A percentile compares a stretch with the other conserved stretches of the same genome.
phyloP scores from a whole-genome alignment of 805 yeast genomes.

The Lipomyces kockii region DNA sequence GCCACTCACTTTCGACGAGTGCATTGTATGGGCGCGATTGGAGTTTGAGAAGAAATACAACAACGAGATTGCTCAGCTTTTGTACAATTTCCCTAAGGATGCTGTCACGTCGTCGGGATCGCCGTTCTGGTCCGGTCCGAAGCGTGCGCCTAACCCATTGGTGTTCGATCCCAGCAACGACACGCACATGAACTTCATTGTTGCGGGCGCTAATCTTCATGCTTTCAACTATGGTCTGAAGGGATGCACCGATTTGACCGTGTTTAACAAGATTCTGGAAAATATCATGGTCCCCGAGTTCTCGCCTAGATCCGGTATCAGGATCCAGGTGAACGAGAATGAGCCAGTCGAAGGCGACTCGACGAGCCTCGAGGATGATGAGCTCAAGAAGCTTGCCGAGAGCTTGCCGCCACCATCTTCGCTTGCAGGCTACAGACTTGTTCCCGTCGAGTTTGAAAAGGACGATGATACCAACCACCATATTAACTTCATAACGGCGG shows the following conservation, averaged over 20 bases:
- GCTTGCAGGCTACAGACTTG: slow-evolving; percentile 83
- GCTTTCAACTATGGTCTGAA: slow-evolving; percentile 90
- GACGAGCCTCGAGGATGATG: slow-evolving; percentile 59
- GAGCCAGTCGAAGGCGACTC: slow-evolving; percentile 67
- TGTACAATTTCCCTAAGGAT: slow-evolving; percentile 93
- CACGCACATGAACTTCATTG: slow-evolving; percentile 81
- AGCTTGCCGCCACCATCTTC: slow-evolving; percentile 87
- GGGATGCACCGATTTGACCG: slow-evolving; percentile 63
- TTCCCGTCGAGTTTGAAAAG: slow-evolving; percentile 94
- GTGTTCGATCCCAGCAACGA: slow-evolving; percentile 72
- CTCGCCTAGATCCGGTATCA: slow-evolving; percentile 71
- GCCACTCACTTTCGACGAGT: slow-evolving; percentile 90
- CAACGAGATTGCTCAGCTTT: slow-evolving; percentile 85
- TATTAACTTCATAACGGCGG: slow-evolving; percentile 93
- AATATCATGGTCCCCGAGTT: slow-evolving; percentile 63
- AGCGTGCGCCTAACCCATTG: slow-evolving; percentile 92
- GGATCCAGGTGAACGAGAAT: slow-evolving; percentile 88
- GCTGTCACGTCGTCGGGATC: slow-evolving; percentile 88
- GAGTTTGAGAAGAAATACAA: slow-evolving; percentile 85
- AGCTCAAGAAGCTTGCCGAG: slow-evolving; percentile 69
- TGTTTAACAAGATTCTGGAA: slow-evolving; percentile 60
- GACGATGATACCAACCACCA: slow-evolving; percentile 98
- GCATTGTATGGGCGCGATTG: slow-evolving; percentile 91
- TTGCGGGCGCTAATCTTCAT: slow-evolving; percentile 87
- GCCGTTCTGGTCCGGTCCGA: slow-evolving; percentile 98